These are phyloP conservation scores for Tetrahymena elliotti DNA, from an alignment of 73 alveolate species.

Conservation along the genomic window DNA sequence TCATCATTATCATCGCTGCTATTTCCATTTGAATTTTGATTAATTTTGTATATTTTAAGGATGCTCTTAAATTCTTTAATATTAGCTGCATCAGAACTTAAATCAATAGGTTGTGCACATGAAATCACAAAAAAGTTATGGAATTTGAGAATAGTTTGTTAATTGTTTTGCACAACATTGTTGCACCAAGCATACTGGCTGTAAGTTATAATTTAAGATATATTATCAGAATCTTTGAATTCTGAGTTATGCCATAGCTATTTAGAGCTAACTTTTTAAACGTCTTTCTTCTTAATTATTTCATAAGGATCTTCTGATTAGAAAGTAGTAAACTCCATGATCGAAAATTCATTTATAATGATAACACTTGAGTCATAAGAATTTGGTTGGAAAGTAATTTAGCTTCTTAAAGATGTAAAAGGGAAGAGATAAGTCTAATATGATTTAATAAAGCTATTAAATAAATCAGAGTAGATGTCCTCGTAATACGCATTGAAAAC, in stretches of 20 bases:
- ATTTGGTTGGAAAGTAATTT: neutral
- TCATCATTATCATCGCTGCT: neutral
- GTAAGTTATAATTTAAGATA: neutral
- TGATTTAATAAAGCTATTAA: neutral
- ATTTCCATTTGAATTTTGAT: neutral
- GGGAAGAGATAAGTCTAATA: neutral
- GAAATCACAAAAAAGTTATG: neutral
- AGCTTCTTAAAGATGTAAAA: neutral
- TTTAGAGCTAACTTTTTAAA: neutral
- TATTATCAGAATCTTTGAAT: neutral
- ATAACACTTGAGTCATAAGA: neutral
- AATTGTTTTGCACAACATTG: neutral
- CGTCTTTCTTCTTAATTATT: neutral
- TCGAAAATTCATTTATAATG: neutral
- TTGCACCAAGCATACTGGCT: neutral
- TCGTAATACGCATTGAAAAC: neutral
- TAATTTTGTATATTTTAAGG: neutral
- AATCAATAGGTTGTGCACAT: neutral
- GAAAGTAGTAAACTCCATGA: neutral
- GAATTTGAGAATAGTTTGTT: neutral
- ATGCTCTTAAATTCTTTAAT: neutral
- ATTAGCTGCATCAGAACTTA: neutral
- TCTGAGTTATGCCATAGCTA: neutral
- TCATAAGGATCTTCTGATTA: neutral
- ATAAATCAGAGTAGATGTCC: neutral